Evolutionary conservation across 2,329 filamentous ascomycete species (phyloP).

Genomic region (Atkinsonella hypoxylon): DNA sequence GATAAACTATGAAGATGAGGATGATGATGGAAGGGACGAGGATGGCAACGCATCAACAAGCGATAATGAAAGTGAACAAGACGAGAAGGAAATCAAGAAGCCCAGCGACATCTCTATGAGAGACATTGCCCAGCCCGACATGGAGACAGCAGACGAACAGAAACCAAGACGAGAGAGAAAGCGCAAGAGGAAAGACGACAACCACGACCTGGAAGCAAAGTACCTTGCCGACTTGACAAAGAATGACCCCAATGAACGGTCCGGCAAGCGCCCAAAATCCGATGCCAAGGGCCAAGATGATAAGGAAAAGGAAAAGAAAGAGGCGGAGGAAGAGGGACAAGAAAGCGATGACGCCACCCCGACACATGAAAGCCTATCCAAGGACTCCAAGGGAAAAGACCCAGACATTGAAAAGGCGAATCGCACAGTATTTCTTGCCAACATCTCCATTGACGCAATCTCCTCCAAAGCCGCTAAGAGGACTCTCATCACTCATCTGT

Average conservation of each 20-base stretch:
- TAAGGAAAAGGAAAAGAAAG: conserved; percentile 31
- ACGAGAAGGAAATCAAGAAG: conserved; percentile 9
- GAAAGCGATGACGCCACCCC: conserved; percentile 31
- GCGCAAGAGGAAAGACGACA: conserved; percentile 54
- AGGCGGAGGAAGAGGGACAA: conserved; percentile 32
- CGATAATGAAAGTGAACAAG: conserved; percentile 13
- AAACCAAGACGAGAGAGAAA: conserved; percentile 39
- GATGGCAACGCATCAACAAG: conserved; percentile 16
- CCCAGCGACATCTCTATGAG: not conserved
- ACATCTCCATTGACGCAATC: conserved; percentile 75
- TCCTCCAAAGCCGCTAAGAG: conserved; percentile 73
- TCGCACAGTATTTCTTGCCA: conserved; percentile 86
- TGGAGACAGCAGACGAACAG: conserved; percentile 23
- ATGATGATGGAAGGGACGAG: conserved; percentile 17
- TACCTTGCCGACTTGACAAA: conserved; percentile 56
- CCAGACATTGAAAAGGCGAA: conserved; percentile 60
- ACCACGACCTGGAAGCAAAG: conserved; percentile 57
- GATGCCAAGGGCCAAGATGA: conserved; percentile 13
- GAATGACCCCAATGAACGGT: conserved; percentile 44
- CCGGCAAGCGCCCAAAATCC: conserved; percentile 42
- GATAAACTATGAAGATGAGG: conserved; percentile 17
- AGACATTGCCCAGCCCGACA: conserved; percentile 9
- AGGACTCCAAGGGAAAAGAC: conserved; percentile 55
- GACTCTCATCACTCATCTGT: conserved; percentile 61
- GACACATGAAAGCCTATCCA: conserved; percentile 46